These are phyloP conservation scores for Fusarium sp. DNA, from an alignment of 2,329 filamentous ascomycete species.

Conservation along the genomic window DNA sequence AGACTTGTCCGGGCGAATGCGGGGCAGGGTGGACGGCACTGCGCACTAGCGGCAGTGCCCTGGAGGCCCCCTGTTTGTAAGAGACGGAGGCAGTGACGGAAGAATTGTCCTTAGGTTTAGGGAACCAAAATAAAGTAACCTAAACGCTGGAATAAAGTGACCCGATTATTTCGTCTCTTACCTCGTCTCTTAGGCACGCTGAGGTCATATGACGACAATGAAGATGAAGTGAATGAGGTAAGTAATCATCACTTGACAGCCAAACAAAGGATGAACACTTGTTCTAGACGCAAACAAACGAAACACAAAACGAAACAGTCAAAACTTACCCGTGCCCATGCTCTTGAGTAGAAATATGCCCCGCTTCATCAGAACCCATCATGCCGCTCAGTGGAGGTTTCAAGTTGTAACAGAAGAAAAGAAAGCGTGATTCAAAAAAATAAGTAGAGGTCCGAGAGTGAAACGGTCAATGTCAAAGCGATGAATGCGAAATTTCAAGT, in stretches of 20 bases:
- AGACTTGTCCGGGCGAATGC: constrained; percentile 11
- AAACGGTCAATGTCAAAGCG: constrained; percentile 7
- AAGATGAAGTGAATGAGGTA: background rate
- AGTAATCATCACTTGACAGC: background rate
- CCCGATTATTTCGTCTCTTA: background rate
- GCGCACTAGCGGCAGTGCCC: constrained; percentile 26
- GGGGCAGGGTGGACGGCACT: constrained; percentile 31
- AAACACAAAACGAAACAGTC: constrained; percentile 31
- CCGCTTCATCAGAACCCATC: constrained; percentile 42
- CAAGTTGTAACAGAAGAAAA: background rate
- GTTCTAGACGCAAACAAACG: constrained; percentile 2
- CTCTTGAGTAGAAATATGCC: constrained; percentile 35
- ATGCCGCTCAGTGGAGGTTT: constrained; percentile 28
- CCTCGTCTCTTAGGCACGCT: background rate
- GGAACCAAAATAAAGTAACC: background rate
- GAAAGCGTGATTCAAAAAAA: background rate
- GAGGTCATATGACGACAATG: constrained; percentile 28
- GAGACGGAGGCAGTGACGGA: background rate
- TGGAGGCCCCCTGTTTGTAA: constrained; percentile 29
- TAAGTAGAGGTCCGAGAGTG: constrained; percentile 4
- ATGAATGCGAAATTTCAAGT: background rate
- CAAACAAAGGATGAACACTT: constrained; percentile 5
- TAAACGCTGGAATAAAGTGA: background rate
- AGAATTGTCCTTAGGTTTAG: background rate
- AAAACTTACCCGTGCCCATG: constrained; percentile 25